Conservation (phyloP, 2,329 filamentous ascomycete genomes). For the Aspergillus sp. region DNA sequence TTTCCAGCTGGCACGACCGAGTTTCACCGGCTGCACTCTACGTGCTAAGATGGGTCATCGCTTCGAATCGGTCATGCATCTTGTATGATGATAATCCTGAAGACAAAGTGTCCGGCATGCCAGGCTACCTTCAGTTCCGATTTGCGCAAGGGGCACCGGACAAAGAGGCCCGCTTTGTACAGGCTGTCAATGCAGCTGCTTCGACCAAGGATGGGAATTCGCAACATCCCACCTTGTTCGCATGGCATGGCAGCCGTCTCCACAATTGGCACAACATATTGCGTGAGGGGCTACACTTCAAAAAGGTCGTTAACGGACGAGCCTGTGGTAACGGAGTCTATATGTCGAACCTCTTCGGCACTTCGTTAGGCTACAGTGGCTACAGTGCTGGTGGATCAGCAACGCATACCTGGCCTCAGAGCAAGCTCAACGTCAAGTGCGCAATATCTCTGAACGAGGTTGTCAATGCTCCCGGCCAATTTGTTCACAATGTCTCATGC, state of each 20-base stretch:
- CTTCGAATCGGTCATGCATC: slow-evolving; percentile 85
- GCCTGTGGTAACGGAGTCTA: slow-evolving; percentile 79
- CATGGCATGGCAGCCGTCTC: slow-evolving; percentile 78
- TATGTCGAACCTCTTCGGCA: slow-evolving; percentile 60
- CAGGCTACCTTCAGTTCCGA: slow-evolving; percentile 73
- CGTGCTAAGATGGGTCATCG: slow-evolving; percentile 81
- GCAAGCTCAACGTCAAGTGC: slow-evolving; percentile 55
- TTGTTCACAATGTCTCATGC: slow-evolving; percentile 52
- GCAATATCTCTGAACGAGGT: slow-evolving; percentile 81
- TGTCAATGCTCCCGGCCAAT: slow-evolving; percentile 68
- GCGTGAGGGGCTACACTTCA: slow-evolving; percentile 74
- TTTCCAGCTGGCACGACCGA: slow-evolving; percentile 55
- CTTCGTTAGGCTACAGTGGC: slow-evolving; percentile 54
- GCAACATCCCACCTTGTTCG: slow-evolving; percentile 69
- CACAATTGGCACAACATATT: slow-evolving; percentile 89
- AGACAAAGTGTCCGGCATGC: slow-evolving; percentile 62
- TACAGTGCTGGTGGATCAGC: neutral
- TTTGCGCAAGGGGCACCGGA: slow-evolving; percentile 87
- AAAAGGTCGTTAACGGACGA: slow-evolving; percentile 61
- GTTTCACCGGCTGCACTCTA: slow-evolving; percentile 65
- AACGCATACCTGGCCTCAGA: slow-evolving; percentile 60
- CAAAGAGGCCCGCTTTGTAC: slow-evolving; percentile 73
- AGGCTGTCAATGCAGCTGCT: slow-evolving; percentile 52
- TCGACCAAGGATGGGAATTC: slow-evolving; percentile 32
- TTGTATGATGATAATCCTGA: slow-evolving; percentile 58